Evolutionary conservation across 306 rosid genomes (phyloP), one percentile per base, ranked within the genome.

Genomic region (Quillaja saponaria): DNA sequence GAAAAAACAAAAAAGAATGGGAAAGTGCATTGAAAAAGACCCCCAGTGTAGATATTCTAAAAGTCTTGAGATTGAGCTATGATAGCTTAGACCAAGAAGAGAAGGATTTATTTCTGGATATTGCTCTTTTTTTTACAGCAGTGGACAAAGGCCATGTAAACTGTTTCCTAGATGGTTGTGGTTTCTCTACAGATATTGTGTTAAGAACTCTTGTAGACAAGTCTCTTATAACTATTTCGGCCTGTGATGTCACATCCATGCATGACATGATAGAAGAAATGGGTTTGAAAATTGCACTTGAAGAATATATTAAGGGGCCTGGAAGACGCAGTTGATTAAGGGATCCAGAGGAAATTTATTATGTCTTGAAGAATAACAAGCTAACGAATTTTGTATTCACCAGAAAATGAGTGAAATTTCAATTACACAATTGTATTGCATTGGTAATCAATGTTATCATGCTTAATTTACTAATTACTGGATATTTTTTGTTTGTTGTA

Each of bases 251-350:
- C 5, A n/a, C 45, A 18, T 44, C 55, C 35, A 63, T 59, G 74
- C 74, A 59, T 28, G 67, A 58, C 15, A n/a, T 49, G 31, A 10
- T 69, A 25, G 60, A 69, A 3, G 8, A 31, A 17, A 10, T 49
- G 34, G 74, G 61, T 12, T 11, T 14, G 33, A 34, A 5, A 1
- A 58, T 68, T 37, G 59, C 58, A 15, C 52, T 6, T 2, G 9
- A 3, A 10, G 45, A 67, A 19, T 35, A 41, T 7, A 6, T 10
- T 14, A 4, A 25, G 31, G 55, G 49, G 34, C 11, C 34, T 14
- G 61, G 67, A 5, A 11, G 52, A 15, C 28, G 61, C 41, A 69
- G 67, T 49, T 28, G 74, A 17, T 3, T 69, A 16, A 59, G 61
- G 55, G 3, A 1, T 51, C 15, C 0, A 25, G 39, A 21, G 19